Evolutionary conservation across 2,329 filamentous ascomycete species (phyloP).

Genomic region (Ophiostoma ulmi): DNA sequence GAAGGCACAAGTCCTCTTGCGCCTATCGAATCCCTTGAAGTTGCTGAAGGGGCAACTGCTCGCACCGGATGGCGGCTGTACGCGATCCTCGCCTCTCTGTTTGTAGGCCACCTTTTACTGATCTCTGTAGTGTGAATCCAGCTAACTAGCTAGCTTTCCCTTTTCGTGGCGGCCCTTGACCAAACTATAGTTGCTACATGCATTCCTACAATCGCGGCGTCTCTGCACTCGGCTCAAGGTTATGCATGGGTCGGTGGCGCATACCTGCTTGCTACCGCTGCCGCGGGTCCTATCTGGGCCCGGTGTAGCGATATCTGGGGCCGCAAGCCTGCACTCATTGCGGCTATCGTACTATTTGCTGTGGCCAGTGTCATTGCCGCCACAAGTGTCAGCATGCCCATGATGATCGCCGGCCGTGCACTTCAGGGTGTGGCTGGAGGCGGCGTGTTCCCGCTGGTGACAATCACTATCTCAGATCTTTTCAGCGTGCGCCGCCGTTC

Average conservation of each 20-base stretch:
- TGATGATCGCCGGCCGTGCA: constrained; percentile 31
- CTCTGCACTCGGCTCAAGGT: constrained; percentile 25
- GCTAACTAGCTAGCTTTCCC: constrained; percentile 23
- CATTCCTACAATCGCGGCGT: constrained; percentile 25
- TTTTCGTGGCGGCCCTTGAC: constrained; percentile 52
- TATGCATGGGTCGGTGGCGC: constrained; percentile 27
- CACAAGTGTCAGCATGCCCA: constrained; percentile 26
- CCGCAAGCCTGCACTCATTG: constrained; percentile 36
- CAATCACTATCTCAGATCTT: constrained; percentile 33
- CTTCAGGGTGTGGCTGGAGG: constrained; percentile 30
- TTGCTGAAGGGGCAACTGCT: not conserved
- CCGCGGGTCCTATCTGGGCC: constrained; percentile 35
- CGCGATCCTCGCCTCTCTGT: constrained; percentile 19
- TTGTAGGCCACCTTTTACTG: constrained; percentile 14
- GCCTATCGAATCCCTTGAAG: constrained; percentile 16
- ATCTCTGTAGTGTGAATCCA: not conserved
- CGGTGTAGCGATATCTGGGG: constrained; percentile 36
- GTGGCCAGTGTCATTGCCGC: constrained; percentile 36
- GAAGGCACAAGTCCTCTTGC: not conserved
- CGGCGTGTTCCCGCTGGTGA: constrained; percentile 30
- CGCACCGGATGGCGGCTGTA: constrained; percentile 22
- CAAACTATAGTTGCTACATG: constrained; percentile 37
- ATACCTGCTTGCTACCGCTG: constrained; percentile 26
- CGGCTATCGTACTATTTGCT: constrained; percentile 36
- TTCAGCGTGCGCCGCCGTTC: constrained; percentile 40